Base-by-base conservation (phyloP, 495 filamentous ascomycete species). In the Penicillium paradoxum region DNA sequence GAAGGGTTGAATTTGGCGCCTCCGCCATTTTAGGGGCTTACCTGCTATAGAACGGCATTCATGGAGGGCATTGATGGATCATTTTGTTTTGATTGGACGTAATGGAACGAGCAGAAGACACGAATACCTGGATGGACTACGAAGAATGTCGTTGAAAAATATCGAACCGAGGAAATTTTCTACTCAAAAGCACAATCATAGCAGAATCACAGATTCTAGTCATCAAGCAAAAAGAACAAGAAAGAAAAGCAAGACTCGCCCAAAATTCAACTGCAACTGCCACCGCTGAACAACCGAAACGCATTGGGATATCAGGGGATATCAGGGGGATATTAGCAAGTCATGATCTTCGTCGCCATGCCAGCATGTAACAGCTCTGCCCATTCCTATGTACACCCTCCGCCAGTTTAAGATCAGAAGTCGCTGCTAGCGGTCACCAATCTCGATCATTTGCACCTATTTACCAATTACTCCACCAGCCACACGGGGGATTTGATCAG, bases 401-500 rank as follows among this genome's bases (percentile, higher is more conserved):
- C 38, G 27, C 8, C 40, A 25, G 22, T 32, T 13, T 13, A 11
- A 18, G 9, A 11, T 27, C 21, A 13, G 13, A 24, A n/a, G 15
- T 8, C 33, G 14, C 19, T 27, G 4, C 36, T 33, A 27, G 25
- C 21, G 21, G 34, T 46, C 18, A 1, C 18, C 22, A 36, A 33
- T 38, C 10, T 44, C 18, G 24, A 5, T 17, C 27, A 14, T 2
- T 9, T 15, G 40, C 18, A 24, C 2, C 2, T 0, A 22, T 22
- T 18, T 45, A 24, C 4, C 36, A 30, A 2, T 55, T 53, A 79
- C 51, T 73, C 75, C 15, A 86, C 60, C 24, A 79, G 72, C 82
- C 88, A 98, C n/a, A 97, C 89, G 14, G 95, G 91, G 34, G 93
- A 87, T 73, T 96, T 96, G 17, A 86, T 76, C 62, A 98, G 70